A percentile compares a stretch with the other conserved stretches of the same genome.
Evolutionary conservation across 495 filamentous ascomycete genomes (phyloP).

Genomic region (Bombardia bombarda): DNA sequence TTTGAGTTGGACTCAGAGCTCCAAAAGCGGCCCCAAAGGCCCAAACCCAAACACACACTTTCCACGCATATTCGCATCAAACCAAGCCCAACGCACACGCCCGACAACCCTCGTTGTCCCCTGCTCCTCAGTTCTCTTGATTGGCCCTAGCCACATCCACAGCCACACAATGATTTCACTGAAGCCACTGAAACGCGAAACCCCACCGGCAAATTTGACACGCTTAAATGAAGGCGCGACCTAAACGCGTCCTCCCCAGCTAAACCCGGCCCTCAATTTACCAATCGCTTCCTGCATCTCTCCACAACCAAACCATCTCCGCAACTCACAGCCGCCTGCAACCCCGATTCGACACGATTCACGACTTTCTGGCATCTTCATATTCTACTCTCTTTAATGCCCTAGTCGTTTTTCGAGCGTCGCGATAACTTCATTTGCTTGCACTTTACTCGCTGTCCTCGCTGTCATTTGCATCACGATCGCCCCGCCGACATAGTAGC

Average conservation of each 20-base stretch:
- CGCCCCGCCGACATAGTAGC: too few species aligned
- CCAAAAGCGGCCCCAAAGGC: too few species aligned
- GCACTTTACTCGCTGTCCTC: too few species aligned
- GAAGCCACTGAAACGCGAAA: neutral
- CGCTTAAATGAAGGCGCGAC: constrained; percentile 9
- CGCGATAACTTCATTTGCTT: neutral
- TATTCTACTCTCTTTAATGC: neutral
- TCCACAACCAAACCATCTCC: constrained; percentile 6
- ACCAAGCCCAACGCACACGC: too few species aligned
- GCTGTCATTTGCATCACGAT: too few species aligned
- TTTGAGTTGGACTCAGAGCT: too few species aligned
- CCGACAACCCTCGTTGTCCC: too few species aligned
- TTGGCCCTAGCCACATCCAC: too few species aligned
- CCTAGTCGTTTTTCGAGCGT: neutral
- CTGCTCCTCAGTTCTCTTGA: too few species aligned
- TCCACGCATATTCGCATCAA: too few species aligned
- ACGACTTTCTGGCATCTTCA: neutral
- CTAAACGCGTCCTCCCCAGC: constrained; percentile 3
- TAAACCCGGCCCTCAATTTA: constrained; percentile 3
- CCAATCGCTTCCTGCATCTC: constrained; percentile 7
- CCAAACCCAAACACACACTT: too few species aligned
- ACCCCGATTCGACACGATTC: neutral
- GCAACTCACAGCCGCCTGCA: neutral
- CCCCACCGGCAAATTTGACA: neutral
- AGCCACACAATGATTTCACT: too few species aligned